A percentile compares a stretch with the other conserved stretches of the same genome.
These are phyloP conservation scores for Trichophyton schoenleinii DNA, from an alignment of 2,329 filamentous ascomycete species.

Conservation along the genomic window DNA sequence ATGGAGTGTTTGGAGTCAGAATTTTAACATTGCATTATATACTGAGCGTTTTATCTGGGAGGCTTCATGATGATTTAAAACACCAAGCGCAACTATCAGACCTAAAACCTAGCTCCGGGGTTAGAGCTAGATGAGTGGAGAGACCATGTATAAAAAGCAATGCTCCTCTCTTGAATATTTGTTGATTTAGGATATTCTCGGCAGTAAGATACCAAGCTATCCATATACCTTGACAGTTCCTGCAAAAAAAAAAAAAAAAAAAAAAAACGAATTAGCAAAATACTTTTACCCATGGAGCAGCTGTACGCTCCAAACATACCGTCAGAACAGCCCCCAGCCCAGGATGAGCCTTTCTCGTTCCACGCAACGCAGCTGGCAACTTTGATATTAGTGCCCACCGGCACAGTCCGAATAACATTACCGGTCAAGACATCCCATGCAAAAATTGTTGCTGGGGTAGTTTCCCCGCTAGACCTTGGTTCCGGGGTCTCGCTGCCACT, in stretches of 20 bases:
- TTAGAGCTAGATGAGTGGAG: background rate
- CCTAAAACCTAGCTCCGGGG: background rate
- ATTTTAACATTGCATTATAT: background rate
- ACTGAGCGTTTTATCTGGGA: background rate
- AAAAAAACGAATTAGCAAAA: background rate
- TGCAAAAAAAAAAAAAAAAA: background rate
- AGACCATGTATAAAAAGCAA: background rate
- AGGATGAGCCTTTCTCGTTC: slow-evolving; percentile 30
- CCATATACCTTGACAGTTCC: slow-evolving; percentile 9
- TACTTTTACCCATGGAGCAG: background rate
- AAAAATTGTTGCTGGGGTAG: slow-evolving; percentile 24
- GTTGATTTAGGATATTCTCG: background rate
- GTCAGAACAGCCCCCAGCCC: slow-evolving; percentile 33
- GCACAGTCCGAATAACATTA: slow-evolving; percentile 50
- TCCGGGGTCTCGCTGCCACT: slow-evolving; percentile 62
- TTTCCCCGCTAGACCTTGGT: slow-evolving; percentile 28
- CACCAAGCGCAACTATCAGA: background rate
- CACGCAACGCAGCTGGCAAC: slow-evolving; percentile 36
- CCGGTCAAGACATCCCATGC: slow-evolving; percentile 79
- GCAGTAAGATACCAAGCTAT: background rate
- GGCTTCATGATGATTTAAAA: background rate
- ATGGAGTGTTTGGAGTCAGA: slow-evolving; percentile 51
- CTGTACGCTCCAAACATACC: slow-evolving; percentile 18
- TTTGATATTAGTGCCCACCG: slow-evolving; percentile 29
- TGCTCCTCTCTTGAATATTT: background rate